These are phyloP conservation scores for Mrakia blollopis DNA, from an alignment of 768 basidiomycete species.

Conservation along the genomic window DNA sequence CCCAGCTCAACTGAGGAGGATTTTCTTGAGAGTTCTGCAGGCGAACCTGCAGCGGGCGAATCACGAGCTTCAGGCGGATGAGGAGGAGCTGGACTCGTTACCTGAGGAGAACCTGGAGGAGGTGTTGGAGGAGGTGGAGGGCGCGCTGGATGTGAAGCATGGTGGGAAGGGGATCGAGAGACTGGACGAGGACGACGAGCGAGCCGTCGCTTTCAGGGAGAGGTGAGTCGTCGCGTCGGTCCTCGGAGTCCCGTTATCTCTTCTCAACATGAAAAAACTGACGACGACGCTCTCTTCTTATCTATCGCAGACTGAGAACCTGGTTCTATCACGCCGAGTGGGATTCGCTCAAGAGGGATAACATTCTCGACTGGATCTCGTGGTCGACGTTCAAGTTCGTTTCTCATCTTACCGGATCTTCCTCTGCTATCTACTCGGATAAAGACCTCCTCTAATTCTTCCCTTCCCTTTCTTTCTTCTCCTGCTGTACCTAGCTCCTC, in stretches of 20 bases:
- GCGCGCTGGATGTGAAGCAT: not conserved
- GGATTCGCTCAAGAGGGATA: slow-evolving; percentile 60
- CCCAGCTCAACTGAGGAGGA: not conserved
- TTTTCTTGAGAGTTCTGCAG: not conserved
- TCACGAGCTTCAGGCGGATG: not conserved
- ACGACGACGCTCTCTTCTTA: slow-evolving; percentile 25
- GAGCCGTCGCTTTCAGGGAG: slow-evolving; percentile 54
- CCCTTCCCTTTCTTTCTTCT: not conserved
- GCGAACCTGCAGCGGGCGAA: not conserved
- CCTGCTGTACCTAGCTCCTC: slow-evolving; percentile 13
- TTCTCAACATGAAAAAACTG: too few relatives aligned
- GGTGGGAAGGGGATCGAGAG: slow-evolving; percentile 43
- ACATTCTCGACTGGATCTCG: slow-evolving; percentile 70
- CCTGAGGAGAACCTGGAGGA: slow-evolving; percentile 12
- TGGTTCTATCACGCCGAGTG: slow-evolving; percentile 69
- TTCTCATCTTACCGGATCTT: not conserved
- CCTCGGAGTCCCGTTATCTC: not conserved
- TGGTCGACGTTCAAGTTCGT: slow-evolving; percentile 68
- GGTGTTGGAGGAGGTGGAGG: slow-evolving; percentile 8
- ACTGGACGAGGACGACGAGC: slow-evolving; percentile 61
- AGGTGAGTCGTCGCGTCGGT: not conserved
- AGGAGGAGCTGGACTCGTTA: not conserved
- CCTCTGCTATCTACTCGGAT: not conserved
- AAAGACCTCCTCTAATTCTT: not conserved
- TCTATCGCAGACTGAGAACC: slow-evolving; percentile 44